Conservation (phyloP, 768 basidiomycete species). For the Boletus reticulatus region DNA sequence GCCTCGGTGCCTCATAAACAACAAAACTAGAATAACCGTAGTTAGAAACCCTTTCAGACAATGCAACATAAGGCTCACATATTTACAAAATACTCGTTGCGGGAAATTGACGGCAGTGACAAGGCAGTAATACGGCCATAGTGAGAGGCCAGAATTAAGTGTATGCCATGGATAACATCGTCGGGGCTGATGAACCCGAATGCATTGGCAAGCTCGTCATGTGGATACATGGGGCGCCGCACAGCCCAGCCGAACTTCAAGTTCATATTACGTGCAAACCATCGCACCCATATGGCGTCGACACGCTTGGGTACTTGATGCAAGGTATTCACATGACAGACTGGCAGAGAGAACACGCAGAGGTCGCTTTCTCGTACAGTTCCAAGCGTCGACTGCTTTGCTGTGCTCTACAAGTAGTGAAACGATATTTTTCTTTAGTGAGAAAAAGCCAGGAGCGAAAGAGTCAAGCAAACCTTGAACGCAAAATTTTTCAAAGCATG, state of each 20-base stretch:
- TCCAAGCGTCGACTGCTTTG: too few species aligned
- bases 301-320: neutral
- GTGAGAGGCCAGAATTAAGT: neutral
- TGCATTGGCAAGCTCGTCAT: neutral
- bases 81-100: neutral
- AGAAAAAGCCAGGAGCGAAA: too few species aligned
- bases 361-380: too few species aligned
- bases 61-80: neutral
- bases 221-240: neutral
- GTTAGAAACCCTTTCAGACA: neutral
- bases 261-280: neutral
- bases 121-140: neutral
- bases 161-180: neutral
- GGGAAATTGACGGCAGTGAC: neutral
- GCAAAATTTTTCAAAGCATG: conserved; percentile 97
- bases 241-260: neutral
- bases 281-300: neutral
- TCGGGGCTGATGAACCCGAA: neutral
- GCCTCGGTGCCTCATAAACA: neutral
- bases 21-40: neutral
- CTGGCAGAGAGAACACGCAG: too few species aligned
- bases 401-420: too few species aligned
- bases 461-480: conserved; percentile 99
- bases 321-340: too few species aligned
- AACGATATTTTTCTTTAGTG: too few species aligned